These are phyloP conservation scores for Helicostylum pulchrum DNA, from an alignment of 192 early-diverging fungal species.

Conservation along the genomic window DNA sequence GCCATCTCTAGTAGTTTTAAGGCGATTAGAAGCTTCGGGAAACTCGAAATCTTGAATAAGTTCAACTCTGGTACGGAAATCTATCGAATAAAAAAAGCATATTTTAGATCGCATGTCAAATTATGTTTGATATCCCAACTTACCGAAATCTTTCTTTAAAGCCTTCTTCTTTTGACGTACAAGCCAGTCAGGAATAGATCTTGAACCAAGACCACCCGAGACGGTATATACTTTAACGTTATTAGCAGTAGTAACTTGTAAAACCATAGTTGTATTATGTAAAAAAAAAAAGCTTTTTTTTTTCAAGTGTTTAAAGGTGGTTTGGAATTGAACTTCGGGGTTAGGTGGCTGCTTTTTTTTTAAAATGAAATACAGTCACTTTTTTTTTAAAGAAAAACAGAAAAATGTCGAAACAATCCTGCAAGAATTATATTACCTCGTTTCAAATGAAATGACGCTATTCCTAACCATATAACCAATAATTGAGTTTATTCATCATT, in stretches of 20 bases:
- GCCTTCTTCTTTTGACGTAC: conserved; percentile 79
- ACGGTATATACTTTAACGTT: conserved; percentile 92
- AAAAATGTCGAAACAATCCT: background rate
- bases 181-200: conserved; percentile 94
- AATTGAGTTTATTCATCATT: too few relatives aligned
- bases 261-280: conserved; percentile 47
- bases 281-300: background rate
- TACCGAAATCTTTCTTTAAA: conserved; percentile 85
- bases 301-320: background rate
- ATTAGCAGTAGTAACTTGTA: conserved; percentile 85
- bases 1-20: conserved; percentile 84
- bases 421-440: background rate
- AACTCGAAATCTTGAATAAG: conserved; percentile 98
- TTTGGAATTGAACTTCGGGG: too few relatives aligned
- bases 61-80: conserved; percentile 89
- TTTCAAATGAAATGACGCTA: background rate
- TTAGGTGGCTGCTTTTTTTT: too few relatives aligned
- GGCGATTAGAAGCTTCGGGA: conserved; percentile 84
- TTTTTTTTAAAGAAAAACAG: conserved; percentile 8
- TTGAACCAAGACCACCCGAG: conserved; percentile 69
- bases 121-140: background rate
- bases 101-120: background rate
- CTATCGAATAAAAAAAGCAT: conserved; percentile 39
- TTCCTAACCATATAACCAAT: background rate
- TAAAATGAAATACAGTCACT: too few relatives aligned